phyloP scores from a whole-genome alignment of 2,329 filamentous ascomycete genomes.

The Apiospora marii region DNA sequence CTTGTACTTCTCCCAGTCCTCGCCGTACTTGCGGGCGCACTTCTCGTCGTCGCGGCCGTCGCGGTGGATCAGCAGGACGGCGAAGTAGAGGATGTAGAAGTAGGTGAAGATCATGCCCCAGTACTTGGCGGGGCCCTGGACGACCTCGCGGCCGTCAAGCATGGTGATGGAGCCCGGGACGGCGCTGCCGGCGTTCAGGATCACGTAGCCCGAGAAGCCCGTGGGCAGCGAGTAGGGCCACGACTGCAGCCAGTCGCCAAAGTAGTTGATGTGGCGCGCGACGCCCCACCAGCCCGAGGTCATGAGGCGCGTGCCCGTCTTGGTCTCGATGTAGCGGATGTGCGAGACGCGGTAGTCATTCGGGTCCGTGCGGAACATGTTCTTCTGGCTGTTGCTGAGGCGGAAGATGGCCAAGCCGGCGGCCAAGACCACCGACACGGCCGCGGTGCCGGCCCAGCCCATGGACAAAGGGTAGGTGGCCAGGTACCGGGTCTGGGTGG shows the following conservation, averaged over 20 bases:
- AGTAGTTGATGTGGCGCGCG: slow-evolving; percentile 93
- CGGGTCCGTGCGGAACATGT: slow-evolving; percentile 88
- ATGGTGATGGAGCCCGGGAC: slow-evolving; percentile 63
- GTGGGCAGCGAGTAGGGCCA: slow-evolving; percentile 93
- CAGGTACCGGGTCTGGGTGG: slow-evolving; percentile 83
- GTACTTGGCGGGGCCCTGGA: slow-evolving; percentile 76
- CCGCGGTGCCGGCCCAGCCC: slow-evolving; percentile 69
- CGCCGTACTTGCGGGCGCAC: slow-evolving; percentile 89
- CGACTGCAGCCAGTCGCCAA: slow-evolving; percentile 93
- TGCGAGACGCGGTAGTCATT: slow-evolving; percentile 80
- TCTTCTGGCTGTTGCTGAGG: slow-evolving; percentile 93
- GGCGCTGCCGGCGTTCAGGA: slow-evolving; percentile 64
- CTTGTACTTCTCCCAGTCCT: slow-evolving; percentile 91
- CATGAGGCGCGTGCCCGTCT: slow-evolving; percentile 80
- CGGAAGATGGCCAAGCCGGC: slow-evolving; percentile 92
- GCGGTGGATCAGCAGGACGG: slow-evolving; percentile 82
- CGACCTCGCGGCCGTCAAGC: slow-evolving; percentile 68
- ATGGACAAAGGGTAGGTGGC: slow-evolving; percentile 83
- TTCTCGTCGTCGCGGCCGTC: slow-evolving; percentile 90
- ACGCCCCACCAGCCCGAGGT: slow-evolving; percentile 93
- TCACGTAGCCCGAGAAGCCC: slow-evolving; percentile 80
- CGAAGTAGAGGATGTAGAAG: slow-evolving; percentile 95
- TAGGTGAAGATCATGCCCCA: slow-evolving; percentile 92
- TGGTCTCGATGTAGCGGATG: slow-evolving; percentile 86
- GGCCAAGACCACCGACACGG: slow-evolving; percentile 71